These are phyloP conservation scores for Pseudogymnoascus sp. DNA, from an alignment of 2,329 filamentous ascomycete genomes.

Conservation along the genomic window DNA sequence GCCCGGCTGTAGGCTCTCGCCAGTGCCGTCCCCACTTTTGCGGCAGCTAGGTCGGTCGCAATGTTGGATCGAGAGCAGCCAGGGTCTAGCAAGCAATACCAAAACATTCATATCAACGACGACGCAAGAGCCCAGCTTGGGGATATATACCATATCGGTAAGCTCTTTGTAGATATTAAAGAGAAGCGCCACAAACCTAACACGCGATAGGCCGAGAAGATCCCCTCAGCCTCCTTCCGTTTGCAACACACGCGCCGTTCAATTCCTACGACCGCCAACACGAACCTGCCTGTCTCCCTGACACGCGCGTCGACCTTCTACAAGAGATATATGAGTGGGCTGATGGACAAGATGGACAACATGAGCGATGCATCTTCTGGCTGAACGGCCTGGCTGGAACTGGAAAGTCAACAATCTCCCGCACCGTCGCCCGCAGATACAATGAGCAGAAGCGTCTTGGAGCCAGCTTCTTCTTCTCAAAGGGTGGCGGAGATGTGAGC, in stretches of 20 bases:
- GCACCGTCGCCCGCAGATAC: too few relatives aligned
- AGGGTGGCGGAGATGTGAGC: too few relatives aligned
- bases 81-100: not conserved
- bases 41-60: not conserved
- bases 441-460: too few relatives aligned
- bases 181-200: not conserved
- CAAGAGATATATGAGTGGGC: constrained; percentile 20
- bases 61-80: not conserved
- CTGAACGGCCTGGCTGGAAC: too few relatives aligned
- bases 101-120: not conserved
- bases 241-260: constrained; percentile 15
- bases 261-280: constrained; percentile 19
- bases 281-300: constrained; percentile 19
- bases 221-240: constrained; percentile 8
- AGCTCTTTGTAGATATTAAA: not conserved
- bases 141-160: not conserved
- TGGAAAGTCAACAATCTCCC: too few relatives aligned
- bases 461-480: too few relatives aligned
- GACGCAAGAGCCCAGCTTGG: not conserved
- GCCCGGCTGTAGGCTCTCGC: not conserved
- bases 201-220: not conserved
- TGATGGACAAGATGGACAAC: constrained; percentile 10
- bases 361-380: too few relatives aligned
- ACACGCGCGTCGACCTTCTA: constrained; percentile 22
- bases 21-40: not conserved